phyloP scores from a whole-genome alignment of 2,329 filamentous ascomycete genomes.

The Tolypocladium amazonense region DNA sequence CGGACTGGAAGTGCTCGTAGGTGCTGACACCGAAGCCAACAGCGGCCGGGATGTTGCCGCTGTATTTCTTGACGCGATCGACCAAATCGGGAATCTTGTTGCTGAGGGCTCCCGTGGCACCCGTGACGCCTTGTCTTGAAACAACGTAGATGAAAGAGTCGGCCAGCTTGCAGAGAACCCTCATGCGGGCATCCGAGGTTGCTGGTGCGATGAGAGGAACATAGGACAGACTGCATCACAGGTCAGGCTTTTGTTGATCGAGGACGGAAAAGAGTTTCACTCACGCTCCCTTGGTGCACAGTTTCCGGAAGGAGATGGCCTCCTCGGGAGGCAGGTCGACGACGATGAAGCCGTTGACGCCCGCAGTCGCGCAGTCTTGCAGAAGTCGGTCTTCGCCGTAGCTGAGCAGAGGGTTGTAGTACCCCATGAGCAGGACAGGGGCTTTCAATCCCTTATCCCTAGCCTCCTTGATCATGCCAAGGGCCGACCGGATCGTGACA shows the following conservation, averaged over 20 bases:
- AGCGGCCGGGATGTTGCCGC: slow-evolving; percentile 79
- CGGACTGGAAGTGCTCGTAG: slow-evolving; percentile 80
- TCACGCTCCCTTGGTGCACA: slow-evolving; percentile 67
- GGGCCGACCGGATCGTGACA: slow-evolving; percentile 67
- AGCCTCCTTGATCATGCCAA: slow-evolving; percentile 76
- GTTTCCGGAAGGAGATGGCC: slow-evolving; percentile 80
- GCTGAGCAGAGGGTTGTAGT: slow-evolving; percentile 92
- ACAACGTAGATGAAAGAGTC: slow-evolving; percentile 99
- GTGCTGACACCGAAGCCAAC: slow-evolving; percentile 97
- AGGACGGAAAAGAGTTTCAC: slow-evolving; percentile 14
- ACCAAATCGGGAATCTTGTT: slow-evolving; percentile 72
- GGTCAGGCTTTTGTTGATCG: neutral
- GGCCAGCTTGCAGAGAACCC: slow-evolving; percentile 87
- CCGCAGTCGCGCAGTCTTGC: slow-evolving; percentile 70
- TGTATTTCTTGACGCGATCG: slow-evolving; percentile 80
- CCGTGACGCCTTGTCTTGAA: slow-evolving; percentile 92
- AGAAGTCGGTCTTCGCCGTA: slow-evolving; percentile 91
- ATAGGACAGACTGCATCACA: slow-evolving; percentile 63
- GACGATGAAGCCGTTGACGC: slow-evolving; percentile 93
- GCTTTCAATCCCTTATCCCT: slow-evolving; percentile 65
- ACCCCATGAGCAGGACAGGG: slow-evolving; percentile 92
- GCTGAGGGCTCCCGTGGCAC: slow-evolving; percentile 75
- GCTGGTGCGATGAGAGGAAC: slow-evolving; percentile 93
- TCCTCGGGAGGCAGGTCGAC: slow-evolving; percentile 94
- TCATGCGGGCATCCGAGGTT: slow-evolving; percentile 89